Base-by-base conservation (phyloP, 1,284 basidiomycete species). In the Sanguinoderma infundibulare region DNA sequence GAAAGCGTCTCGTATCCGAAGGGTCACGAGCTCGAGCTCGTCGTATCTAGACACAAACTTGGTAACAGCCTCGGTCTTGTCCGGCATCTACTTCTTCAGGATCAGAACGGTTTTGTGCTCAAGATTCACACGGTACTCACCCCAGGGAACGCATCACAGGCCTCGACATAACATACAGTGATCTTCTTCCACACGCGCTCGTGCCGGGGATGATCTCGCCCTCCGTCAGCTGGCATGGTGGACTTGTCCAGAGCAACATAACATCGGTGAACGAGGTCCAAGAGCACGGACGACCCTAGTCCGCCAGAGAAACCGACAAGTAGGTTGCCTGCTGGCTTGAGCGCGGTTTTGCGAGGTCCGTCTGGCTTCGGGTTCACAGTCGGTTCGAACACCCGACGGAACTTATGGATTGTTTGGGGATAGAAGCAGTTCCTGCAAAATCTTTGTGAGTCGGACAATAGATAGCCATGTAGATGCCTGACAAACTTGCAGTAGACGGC, bases 401-500 rank as follows among this genome's bases (percentile, higher is more conserved):
- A 91, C 69, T 88, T 91, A 63, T 78, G 75, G 7, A 79, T 78
- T 2, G 91, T 77, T 36, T 89, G 79, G 2, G 85, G 81, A 49
- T 81, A 78, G 73, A 93, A 91, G 69, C 92, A 93, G 10, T 81
- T 78, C 76, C 91, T 92, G 66, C 3, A 50, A 40, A 20, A 59
- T 17, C 32, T 57, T 35, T 55, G 30, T 46, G 50, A 53, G 22
- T 40, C 42, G 44, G 36, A 53, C 53, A 17, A 61, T 26, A 1
- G 38, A 47, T 59, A 28, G n/a, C 35, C 36, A 24, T 9, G 32
- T 26, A 58, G 10, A 24, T 30, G 26, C 8, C 34, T 57, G 57
- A 72, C 86, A 70, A 71, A 91, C 91, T 87, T 92, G 89, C 91
- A 94, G 72, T 93, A 94, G 17, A 91, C 88, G 26, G 89, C 86